Evolutionary conservation across 345 rosid species (phyloP), one percentile per base, ranked within the genome.

Genomic region (Eucalyptus sideroxylon): DNA sequence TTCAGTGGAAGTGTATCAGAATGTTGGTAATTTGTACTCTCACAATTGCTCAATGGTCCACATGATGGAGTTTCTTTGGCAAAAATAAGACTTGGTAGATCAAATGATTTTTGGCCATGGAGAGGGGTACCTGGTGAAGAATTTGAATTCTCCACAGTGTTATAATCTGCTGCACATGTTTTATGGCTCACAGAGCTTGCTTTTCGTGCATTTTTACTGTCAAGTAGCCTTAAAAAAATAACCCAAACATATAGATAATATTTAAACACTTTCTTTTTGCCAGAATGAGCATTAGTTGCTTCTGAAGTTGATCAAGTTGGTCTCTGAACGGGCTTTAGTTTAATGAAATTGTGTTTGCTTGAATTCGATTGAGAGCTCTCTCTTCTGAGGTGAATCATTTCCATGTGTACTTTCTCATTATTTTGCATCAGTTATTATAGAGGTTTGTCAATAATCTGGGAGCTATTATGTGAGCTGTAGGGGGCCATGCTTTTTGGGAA

Each of bases 401-500:
- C 83, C 47, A 11, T 21, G 82, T 37, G 42, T 72, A 72, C 82
- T 72, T 72, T 37, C 45, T 77, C 83, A 77, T 77, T 37, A 72
- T 77, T 77, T 77, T 77, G 27, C 45, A 19, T 77, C 47, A 37
- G 30, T 77, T 77, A 40, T 11, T 77, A 77, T 40, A 21, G 83
- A 77, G 42, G 81, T 34, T 40, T 77, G 83, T 77, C 83, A 40
- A 40, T 77, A 77, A 77, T 40, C 83, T 77, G 47, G 47, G 83
- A 50, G 5, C 59, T 87, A 5, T 51, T 87, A 77, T 77, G 47
- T 77, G 83, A 77, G 88, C 45, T 27, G 42, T 87, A 98, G 99
- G 99, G 99, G 88, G 97, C 99, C 19, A 45, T 94, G 95, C 94
- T 98, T n/a, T 97, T 98, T 91, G 99, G 98, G 90, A 98, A 98